These are phyloP conservation scores for Fermentozyma sake DNA, from an alignment of 1,139 yeast genomes.

Conservation along the genomic window DNA sequence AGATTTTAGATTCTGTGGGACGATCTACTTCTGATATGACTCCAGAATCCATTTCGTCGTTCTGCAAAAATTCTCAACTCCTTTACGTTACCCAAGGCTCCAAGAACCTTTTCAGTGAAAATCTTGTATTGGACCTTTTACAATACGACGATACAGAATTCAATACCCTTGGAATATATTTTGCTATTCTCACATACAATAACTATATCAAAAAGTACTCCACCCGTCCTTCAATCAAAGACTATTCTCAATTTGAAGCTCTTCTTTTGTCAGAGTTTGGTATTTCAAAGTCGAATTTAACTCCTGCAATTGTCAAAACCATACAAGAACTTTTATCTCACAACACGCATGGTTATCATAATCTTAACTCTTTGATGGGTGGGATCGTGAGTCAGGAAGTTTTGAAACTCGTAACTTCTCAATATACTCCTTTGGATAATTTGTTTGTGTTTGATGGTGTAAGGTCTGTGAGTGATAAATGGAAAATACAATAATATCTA, in stretches of 20 bases:
- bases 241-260: conserved; percentile 17
- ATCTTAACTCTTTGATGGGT: conserved; percentile 48
- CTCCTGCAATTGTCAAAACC: conserved; percentile 13
- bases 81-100: conserved; percentile 37
- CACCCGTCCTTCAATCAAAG: conserved; percentile 16
- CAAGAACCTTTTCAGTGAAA: conserved; percentile 13
- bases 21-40: conserved; percentile 21
- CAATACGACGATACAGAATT: conserved; percentile 15
- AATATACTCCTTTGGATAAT: conserved; percentile 70
- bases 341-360: conserved; percentile 29
- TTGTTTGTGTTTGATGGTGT: conserved; percentile 67
- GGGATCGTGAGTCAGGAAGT: conserved; percentile 79
- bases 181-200: conserved; percentile 31
- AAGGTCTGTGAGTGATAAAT: conserved; percentile 45
- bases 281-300: conserved; percentile 6
- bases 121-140: conserved; percentile 13
- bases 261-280: conserved; percentile 12
- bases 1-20: conserved; percentile 20
- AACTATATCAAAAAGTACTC: conserved; percentile 15
- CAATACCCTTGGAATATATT: conserved; percentile 29
- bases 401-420: conserved; percentile 53
- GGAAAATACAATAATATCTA: conserved; percentile 34
- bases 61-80: conserved; percentile 55
- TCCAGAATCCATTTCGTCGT: conserved; percentile 39
- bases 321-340: conserved; percentile 30